Base-by-base conservation (phyloP, 2,329 filamentous ascomycete genomes). In the Beauveria pseudobassiana region DNA sequence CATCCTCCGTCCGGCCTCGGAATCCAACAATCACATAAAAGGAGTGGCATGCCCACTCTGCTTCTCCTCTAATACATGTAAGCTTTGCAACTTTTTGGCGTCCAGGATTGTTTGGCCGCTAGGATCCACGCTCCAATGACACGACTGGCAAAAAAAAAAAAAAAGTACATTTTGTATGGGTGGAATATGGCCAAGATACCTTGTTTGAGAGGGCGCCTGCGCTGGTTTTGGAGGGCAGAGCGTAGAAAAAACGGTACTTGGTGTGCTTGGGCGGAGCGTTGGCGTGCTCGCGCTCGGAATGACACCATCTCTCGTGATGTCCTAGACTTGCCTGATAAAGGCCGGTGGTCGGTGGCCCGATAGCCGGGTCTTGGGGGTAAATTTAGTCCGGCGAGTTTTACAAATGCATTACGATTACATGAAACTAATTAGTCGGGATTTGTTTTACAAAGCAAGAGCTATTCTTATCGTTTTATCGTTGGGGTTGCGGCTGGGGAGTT, bases 251-350 rank as follows among this genome's bases (percentile, higher is more conserved):
- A 30, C 9, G 10, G 3, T 6, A 6, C 5, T 16, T 59, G 38
- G 24, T 53, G 49, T 46, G 42, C 58, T 60, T 53, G 34, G 58
- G 58, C 58, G 58, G 58, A 53, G 58, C 38, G 58, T 53, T 60
- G 58, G 58, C 58, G 58, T 60, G 58, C 58, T 60, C 58, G 42
- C 26, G 40, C 49, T 42, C 49, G 50, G 50, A 60, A 60, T 60
- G 58, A 60, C 58, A 60, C 58, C 58, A 60, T 60, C 49, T 46
- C 20, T 48, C 16, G 34, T 34, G 12, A 45, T 49, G 55, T 24
- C 24, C n/a, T 20, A 18, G 49, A 26, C 20, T 6, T 20, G 5
- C 0, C 30, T 34, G 14, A 12, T 38, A 38, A 16, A 10, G 20
- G 26, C 10, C 58, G 58, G 56, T 55, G 62, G 26, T 60, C 62